Base-by-base conservation (phyloP, 345 rosid genomes). In the Citrus inodora region DNA sequence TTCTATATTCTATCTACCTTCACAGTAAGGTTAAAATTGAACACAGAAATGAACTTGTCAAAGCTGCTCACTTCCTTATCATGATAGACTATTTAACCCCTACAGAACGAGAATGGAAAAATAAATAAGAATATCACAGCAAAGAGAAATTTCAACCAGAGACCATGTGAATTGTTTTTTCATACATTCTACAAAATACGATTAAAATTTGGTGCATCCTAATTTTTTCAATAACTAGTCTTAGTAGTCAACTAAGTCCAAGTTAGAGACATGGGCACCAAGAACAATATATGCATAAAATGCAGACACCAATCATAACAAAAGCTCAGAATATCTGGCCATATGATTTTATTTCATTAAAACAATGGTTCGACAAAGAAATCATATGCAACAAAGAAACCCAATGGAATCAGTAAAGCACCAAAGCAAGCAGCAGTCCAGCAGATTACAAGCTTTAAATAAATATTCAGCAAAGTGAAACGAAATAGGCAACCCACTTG, bases 1-100 rank as follows among this genome's bases (percentile, higher is more conserved):
- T 76, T 70, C 79, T 75, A 16, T 59, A 68, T 11, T 9, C 24
- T 60, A 65, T 9, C 76, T 67, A 53, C 51, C 72, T 71, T 75
- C 65, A 25, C 8, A 0, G 62, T n/a, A 38, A 25, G 60, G 70
- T 16, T 65, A 28, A 25, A 76, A 61, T 77, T 19, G 32, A 46
- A 66, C 53, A 30, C 27, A 11, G 19, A 24, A 76, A 40, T 38
- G 24, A 37, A 60, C 21, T 21, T n/a, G 25, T 3, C 16, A 27
- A 38, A 30, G 25, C 21, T 13, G 1, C 13, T 58, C 5, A 4
- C 74, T 28, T 70, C 61, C 32, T 35, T 51, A 9, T 27, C 14
- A 65, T 40, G 32, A 14, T 27, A 69, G 72, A 65, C 13, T 32
- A 42, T 68, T 40, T 25, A 67, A 37, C 30, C 72, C 33, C 38